A percentile compares a stretch with the other conserved stretches of the same genome.
These are phyloP conservation scores for Alternaria ventricosa DNA, from an alignment of 2,329 filamentous ascomycete genomes.

Conservation along the genomic window DNA sequence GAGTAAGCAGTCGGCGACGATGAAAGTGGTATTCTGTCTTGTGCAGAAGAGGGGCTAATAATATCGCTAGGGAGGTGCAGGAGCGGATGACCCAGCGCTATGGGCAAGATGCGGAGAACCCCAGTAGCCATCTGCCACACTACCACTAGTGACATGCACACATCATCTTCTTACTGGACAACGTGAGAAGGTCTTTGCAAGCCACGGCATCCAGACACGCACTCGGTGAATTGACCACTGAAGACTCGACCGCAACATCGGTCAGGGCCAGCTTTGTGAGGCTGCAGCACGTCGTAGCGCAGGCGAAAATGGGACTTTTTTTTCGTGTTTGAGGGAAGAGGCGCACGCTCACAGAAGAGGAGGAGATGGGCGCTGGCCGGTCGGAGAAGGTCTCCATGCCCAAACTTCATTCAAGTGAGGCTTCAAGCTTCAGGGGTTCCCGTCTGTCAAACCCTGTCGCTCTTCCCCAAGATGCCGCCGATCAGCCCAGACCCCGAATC, in stretches of 20 bases:
- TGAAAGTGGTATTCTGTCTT: conserved; percentile 1
- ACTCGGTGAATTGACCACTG: not conserved
- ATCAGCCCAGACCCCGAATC: conserved; percentile 4
- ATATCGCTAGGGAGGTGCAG: conserved; percentile 24
- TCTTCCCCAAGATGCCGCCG: not conserved
- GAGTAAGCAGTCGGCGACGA: conserved; percentile 15
- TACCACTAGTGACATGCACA: conserved; percentile 11
- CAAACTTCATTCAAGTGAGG: conserved; percentile 2
- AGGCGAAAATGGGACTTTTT: not conserved
- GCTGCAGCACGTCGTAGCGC: not conserved
- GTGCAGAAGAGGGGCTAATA: conserved; percentile 32
- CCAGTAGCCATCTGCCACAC: conserved; percentile 27
- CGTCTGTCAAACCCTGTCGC: conserved; percentile 5
- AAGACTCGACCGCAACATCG: conserved; percentile 1
- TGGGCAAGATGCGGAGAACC: conserved; percentile 43
- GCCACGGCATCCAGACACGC: conserved; percentile 18
- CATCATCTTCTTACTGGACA: conserved; percentile 14
- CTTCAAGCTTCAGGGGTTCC: conserved; percentile 10
- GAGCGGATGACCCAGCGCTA: conserved; percentile 38
- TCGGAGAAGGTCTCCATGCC: conserved; percentile 18
- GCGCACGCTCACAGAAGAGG: conserved; percentile 1
- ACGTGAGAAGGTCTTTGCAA: conserved; percentile 14
- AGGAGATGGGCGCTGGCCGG: conserved; percentile 5
- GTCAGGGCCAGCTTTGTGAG: conserved; percentile 1
- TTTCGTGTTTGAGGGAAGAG: not conserved